These are phyloP conservation scores for Tricholoma furcatifolium DNA, from an alignment of 768 basidiomycete genomes.

Conservation along the genomic window DNA sequence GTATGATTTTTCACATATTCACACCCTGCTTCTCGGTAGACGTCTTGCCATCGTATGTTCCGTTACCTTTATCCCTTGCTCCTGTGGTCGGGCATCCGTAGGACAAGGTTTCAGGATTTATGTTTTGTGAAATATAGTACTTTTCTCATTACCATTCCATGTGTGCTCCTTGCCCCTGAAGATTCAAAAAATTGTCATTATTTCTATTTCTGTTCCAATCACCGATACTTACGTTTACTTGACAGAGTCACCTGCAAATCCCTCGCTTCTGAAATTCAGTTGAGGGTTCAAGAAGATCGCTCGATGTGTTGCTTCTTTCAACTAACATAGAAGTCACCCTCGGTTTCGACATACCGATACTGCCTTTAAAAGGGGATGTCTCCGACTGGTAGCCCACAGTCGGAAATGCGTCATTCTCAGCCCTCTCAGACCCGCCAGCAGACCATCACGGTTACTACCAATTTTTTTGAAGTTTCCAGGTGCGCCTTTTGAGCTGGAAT, in stretches of 20 bases:
- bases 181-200: too few relatives aligned
- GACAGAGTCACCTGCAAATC: too few relatives aligned
- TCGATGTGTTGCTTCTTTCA: neutral
- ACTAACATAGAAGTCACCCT: neutral
- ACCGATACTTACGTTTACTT: too few relatives aligned
- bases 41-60: slow-evolving; percentile 18
- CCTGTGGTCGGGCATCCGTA: slow-evolving; percentile 18
- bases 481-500: slow-evolving; percentile 2
- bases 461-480: slow-evolving; percentile 28
- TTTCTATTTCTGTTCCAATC: too few relatives aligned
- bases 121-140: slow-evolving; percentile 22
- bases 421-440: slow-evolving; percentile 4
- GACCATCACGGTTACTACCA: slow-evolving; percentile 23
- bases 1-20: slow-evolving; percentile 37
- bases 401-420: slow-evolving; percentile 3
- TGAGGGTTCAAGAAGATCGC: too few relatives aligned
- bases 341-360: neutral
- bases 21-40: slow-evolving; percentile 33
- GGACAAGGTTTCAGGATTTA: slow-evolving; percentile 15
- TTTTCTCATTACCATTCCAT: slow-evolving; percentile 7
- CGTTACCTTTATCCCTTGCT: slow-evolving; percentile 8
- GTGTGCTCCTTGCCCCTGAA: neutral
- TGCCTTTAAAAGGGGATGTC: neutral
- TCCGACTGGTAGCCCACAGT: neutral
- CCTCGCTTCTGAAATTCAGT: too few relatives aligned